Evolutionary conservation across 2,329 filamentous ascomycete species (phyloP), one percentile per base, ranked within the genome.

Genomic region (Neurospora sp.): DNA sequence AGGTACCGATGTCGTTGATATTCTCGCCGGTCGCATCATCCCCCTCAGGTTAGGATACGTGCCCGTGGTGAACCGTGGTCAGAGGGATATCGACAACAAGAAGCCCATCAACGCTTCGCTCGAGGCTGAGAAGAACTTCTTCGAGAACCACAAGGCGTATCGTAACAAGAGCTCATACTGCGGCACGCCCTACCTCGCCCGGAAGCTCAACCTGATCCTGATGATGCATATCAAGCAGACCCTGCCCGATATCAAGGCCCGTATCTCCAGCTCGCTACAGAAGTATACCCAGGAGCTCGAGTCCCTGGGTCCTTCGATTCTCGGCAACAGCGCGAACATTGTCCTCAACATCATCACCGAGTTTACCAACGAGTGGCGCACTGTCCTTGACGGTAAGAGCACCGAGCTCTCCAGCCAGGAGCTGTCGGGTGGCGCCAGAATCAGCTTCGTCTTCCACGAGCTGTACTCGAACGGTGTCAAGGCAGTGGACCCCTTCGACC

Each of bases 201-300:
- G 95, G 75, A 99, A 99, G 83, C 88, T 99, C 72, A 99, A 99
- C 82, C 86, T 99, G 77, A 98, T 99, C 78, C 87, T 99, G 76
- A 98, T 99, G 95, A 99, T 99, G 96, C 96, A 99, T 84, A 99
- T 99, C 85, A 99, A 99, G 83, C 95, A 99, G 84, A 99, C 96
- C 1, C 87, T 99, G 15, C 96, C 96, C 52, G 96, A 99, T 79
- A 99, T 99, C 85, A 99, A 99, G 84, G 93, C 92, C 15, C 91
- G 96, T 73, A 99, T 99, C 76, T 88, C 92, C n/a, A 91, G 92
- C 75, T 97, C 95, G 15, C 85, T 99, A 71, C 91, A 94, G 79
- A 99, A 99, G 80, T 99, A 99, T 81, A 85, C 88, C 4, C 82
- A 89, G 58, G 96, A 99, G 81, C 86, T 99, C 28, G 84, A 88